Base-by-base conservation (phyloP, 2,329 filamentous ascomycete genomes). In the Metarhizium humberi region DNA sequence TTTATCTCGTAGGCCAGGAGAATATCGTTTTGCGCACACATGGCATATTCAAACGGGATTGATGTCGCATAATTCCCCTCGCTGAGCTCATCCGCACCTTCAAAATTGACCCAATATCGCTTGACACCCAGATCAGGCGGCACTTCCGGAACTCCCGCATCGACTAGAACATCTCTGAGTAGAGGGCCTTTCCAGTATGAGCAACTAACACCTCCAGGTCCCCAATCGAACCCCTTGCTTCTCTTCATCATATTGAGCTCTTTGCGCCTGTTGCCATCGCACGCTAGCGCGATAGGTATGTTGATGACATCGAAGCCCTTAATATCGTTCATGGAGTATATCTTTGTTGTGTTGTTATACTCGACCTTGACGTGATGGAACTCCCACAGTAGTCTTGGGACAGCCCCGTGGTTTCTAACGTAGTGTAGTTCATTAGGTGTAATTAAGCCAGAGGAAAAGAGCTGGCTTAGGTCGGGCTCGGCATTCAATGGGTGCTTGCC, bases 401-500 rank as follows among this genome's bases (percentile, higher is more conserved):
- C 78, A 4, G n/a, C 8, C 8, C 76, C 77, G 56, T 81, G 78
- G 52, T 78, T 81, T 3, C 78, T 70, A 13, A 80, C 75, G 56
- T 78, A 80, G 60, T 79, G 76, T 1, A 80, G 58, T 54, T 73
- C 67, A 52, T 76, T 78, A 0, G 77, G 76, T 0, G 78, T 80
- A 56, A 78, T 76, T 1, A 79, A 63, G 0, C 77, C 77, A 4
- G 71, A 73, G 0, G 75, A 68, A 53, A 72, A 76, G 0, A 81
- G 69, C 13, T 63, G 62, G 1, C 64, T 64, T 1, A 80, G 66
- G 0, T 70, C 57, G 0, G 75, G 64, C 61, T 81, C 78, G 3
- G 71, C 75, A 55, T 81, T 81, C 55, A 81, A 58, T 0, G 78
- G 77, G 61, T 80, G 77, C 48, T 78, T 78, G 4, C 78, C 77